A percentile compares a stretch with the other conserved stretches of the same genome.
Conservation (phyloP, 139 green algal genomes). For the Chlorella ohadii region DNA sequence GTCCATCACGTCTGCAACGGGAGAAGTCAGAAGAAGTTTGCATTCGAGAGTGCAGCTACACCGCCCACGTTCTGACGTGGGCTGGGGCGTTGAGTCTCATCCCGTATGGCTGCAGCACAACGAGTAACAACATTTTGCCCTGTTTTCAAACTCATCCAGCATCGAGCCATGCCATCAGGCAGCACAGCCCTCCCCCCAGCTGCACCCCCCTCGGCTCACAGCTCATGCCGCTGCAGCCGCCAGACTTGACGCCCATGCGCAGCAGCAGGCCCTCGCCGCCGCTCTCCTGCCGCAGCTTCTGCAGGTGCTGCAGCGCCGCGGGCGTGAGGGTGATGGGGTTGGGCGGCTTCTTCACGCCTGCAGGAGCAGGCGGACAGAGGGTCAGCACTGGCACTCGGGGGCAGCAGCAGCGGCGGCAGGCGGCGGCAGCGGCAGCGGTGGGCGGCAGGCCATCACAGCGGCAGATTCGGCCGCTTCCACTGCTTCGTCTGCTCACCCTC, state of each 20-base stretch:
- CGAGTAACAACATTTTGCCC: too few species aligned
- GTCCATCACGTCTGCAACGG: conserved; percentile 77
- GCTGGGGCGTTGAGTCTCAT: too few species aligned
- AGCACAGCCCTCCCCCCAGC: neutral
- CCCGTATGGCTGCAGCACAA: too few species aligned
- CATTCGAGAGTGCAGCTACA: too few species aligned
- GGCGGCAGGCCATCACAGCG: neutral
- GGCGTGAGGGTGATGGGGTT: conserved; percentile 81
- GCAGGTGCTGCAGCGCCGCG: conserved; percentile 79
- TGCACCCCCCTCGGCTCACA: neutral
- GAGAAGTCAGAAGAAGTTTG: too few species aligned
- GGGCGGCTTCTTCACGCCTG: conserved; percentile 19
- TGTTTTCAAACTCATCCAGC: neutral
- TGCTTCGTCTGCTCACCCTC: too few species aligned
- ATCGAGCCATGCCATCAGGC: neutral
- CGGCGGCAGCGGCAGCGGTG: neutral
- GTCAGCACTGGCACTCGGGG: too few species aligned
- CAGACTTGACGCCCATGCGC: conserved; percentile 74
- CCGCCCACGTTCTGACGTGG: too few species aligned
- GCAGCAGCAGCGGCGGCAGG: neutral
- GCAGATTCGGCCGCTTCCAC: too few species aligned
- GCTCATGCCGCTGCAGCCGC: conserved; percentile 57
- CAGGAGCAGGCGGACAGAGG: too few species aligned
- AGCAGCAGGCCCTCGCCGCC: conserved; percentile 66
- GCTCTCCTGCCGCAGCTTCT: conserved; percentile 70